Evolutionary conservation across 202 grass and related monocot species (phyloP).

Genomic region (Saccharum hybrid): DNA sequence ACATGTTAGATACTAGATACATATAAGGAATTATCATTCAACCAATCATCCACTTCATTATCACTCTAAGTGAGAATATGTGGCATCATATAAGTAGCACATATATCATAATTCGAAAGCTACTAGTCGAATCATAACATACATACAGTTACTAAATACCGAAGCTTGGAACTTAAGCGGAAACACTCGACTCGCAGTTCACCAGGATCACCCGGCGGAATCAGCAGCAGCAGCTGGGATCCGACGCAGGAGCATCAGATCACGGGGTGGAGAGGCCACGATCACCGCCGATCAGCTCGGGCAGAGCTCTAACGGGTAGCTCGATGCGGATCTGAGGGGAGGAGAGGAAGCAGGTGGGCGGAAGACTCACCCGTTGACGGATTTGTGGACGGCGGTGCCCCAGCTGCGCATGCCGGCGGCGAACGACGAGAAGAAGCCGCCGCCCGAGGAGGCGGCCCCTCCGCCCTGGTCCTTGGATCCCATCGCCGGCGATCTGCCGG

Average conservation of each 20-base stretch:
- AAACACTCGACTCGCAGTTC: slow-evolving; percentile 6
- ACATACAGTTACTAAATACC: background rate
- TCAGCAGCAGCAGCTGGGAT: slow-evolving; percentile 36
- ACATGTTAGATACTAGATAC: background rate
- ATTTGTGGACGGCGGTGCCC: slow-evolving; percentile 81
- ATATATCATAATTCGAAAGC: slow-evolving; percentile 12
- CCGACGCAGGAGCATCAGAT: slow-evolving; percentile 42
- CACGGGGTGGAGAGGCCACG: slow-evolving; percentile 2
- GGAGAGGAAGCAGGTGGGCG: background rate
- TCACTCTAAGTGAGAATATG: background rate
- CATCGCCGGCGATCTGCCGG: slow-evolving; percentile 62
- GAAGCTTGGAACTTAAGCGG: slow-evolving; percentile 34
- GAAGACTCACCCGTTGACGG: slow-evolving; percentile 83
- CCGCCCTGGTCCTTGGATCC: slow-evolving; percentile 75
- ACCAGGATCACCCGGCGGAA: background rate
- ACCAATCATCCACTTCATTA: background rate
- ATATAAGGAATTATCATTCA: slow-evolving; percentile 6
- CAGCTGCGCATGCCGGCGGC: slow-evolving; percentile 63
- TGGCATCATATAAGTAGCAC: background rate
- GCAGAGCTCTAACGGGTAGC: slow-evolving; percentile 6
- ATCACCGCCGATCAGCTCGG: slow-evolving; percentile 40
- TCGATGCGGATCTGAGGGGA: slow-evolving; percentile 46
- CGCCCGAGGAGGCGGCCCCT: slow-evolving; percentile 48
- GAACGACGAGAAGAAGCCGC: slow-evolving; percentile 69
- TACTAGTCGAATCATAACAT: background rate